phyloP scores from a whole-genome alignment of 1,139 yeast genomes.

The Pichia sp. region DNA sequence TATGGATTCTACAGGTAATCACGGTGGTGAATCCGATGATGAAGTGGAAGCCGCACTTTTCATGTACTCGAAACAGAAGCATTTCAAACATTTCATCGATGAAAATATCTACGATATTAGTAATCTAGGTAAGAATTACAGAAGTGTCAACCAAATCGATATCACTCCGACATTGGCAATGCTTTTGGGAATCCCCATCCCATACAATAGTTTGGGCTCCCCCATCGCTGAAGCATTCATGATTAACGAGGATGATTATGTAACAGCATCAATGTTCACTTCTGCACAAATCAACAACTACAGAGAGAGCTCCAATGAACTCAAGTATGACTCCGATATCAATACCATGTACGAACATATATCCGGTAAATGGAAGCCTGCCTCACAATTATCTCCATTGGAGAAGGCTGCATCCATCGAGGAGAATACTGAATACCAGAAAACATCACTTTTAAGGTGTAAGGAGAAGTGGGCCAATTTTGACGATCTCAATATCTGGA shows the following conservation, averaged over 20 bases:
- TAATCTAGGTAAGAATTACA: slow-evolving; percentile 42
- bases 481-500: slow-evolving; percentile 55
- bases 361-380: slow-evolving; percentile 16
- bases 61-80: slow-evolving; percentile 58
- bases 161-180: slow-evolving; percentile 80
- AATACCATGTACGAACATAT: slow-evolving; percentile 15
- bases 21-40: slow-evolving; percentile 89
- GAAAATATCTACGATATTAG: slow-evolving; percentile 35
- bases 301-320: slow-evolving; percentile 35
- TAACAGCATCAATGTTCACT: slow-evolving; percentile 41
- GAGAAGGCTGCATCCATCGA: slow-evolving; percentile 23
- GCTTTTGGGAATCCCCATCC: slow-evolving; percentile 82
- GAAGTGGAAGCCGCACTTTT: slow-evolving; percentile 86
- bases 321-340: slow-evolving; percentile 30
- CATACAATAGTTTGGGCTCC: slow-evolving; percentile 84
- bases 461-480: slow-evolving; percentile 83
- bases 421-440: slow-evolving; percentile 44
- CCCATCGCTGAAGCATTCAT: slow-evolving; percentile 73
- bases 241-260: slow-evolving; percentile 29
- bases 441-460: slow-evolving; percentile 55
- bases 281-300: slow-evolving; percentile 54
- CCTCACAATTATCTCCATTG: slow-evolving; percentile 5
- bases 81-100: slow-evolving; percentile 31
- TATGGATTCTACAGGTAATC: slow-evolving; percentile 93
- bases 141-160: slow-evolving; percentile 81